Base-by-base conservation (phyloP, 306 rosid genomes). In the Quercus agrifolia region DNA sequence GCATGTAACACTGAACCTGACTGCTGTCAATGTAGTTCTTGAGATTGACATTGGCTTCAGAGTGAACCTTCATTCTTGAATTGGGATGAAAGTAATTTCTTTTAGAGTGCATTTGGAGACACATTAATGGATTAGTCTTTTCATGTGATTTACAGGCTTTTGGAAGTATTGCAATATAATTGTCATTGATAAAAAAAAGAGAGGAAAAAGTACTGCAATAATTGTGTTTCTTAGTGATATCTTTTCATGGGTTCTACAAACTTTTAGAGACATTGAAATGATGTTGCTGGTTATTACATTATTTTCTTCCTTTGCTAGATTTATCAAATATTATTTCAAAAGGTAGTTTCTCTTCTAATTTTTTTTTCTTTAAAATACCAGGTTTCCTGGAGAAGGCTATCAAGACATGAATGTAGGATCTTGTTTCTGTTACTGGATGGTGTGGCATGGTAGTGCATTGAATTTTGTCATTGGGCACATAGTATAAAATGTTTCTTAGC, bases 351-450 rank as follows among this genome's bases (percentile, higher is more conserved):
- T 7, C 8, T 30, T 49, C 17, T 35, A 15, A 17, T 52, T 70
- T 75, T 78, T 19, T 18, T 10, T 67, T 49, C 20, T 72, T 80
- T n/a, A 57, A 14, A 74, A 78, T 72, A 71, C 80, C 89, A 91
- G 96, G 88, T 85, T 86, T 86, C 80, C 78, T 64, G 79, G 70
- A 81, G 76, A 77, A 74, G 80, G 87, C 85, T 73, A 63, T 44
- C 77, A 78, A 80, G 82, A 82, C 86, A 82, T 72, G 86, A 85
- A 79, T 72, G 25, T 82, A 81, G 66, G 90, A 91, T 86, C 85
- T 80, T 77, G 90, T 87, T 87, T 85, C 83, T 78, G 77, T 86
- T 82, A 78, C 88, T 86, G 57, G 83, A 88, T 85, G 90, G 83
- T 81, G 88, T 85, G 87, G 91, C 86, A 76, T 82, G 71, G 69